Evolutionary conservation across 139 green algal species (phyloP), one percentile per base, ranked within the genome.

Genomic region (Deuterostichococcus epilithicus): DNA sequence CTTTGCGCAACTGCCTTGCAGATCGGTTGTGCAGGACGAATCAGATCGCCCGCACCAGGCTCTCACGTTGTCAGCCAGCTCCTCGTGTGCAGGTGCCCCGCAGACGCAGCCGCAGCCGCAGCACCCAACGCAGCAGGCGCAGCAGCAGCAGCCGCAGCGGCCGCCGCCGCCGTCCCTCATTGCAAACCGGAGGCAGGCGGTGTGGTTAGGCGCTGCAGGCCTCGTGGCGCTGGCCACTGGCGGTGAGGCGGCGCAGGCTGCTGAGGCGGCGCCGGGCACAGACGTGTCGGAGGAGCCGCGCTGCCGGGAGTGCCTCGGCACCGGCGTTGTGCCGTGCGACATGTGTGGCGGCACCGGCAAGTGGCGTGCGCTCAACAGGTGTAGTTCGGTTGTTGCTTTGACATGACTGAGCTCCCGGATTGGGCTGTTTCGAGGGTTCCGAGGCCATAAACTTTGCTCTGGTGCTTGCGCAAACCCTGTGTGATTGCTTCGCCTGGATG

Each of bases 301-400:
- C 6, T 98, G 94, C 85, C 73, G 84, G 4, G 93, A 98, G 79
- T 98, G 94, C 81, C 80, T 81, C 8, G 93, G 92, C 39, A 87
- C 87, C 4, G 94, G 94, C 39, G 82, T 94, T 20, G 79, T 87
- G 0, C 81, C 91, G 20, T 98, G 95, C 84, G 96, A 99, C 90
- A 97, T 99, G 96, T 99, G 96, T 80, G 95, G 95, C 18, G 95
- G 96, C 30, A 98, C 92, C 28, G 96, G 96, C 76, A 99, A 98
- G 84, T 99, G 96, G 96, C 88, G 94, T 25, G 96, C 95, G 0
- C 88, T 99, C 45, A 96, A 86, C 78, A 70, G 65, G 32, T 70
- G 65, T 4, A 4, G 28, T n/a, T 10, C n/a, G 36, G 65, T 28
- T 13, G 60, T 26, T 33, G 60, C 13, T 26, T 32, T 8, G 13